These are phyloP conservation scores for Cenchrus fungigraminus DNA, from an alignment of 176 grass and related monocot genomes.

Conservation along the genomic window DNA sequence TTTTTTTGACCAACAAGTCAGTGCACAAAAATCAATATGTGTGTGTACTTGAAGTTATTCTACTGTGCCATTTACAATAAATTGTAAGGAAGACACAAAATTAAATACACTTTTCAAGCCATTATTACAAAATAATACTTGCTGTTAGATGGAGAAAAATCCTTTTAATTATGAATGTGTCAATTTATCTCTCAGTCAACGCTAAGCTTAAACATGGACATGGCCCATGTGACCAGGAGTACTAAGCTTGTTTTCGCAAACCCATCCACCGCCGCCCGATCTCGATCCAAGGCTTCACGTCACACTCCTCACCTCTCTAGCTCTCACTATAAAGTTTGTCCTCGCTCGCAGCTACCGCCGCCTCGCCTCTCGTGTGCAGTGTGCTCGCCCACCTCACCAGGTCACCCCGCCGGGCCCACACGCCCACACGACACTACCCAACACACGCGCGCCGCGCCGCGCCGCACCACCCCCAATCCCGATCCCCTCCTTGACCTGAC, in stretches of 20 bases:
- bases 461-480: neutral
- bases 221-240: no score
- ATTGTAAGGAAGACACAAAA: neutral
- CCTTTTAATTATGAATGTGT: no score
- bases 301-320: neutral
- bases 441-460: neutral
- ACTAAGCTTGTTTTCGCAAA: neutral
- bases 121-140: no score
- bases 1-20: neutral
- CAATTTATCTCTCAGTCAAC: neutral
- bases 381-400: neutral
- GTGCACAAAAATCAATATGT: neutral
- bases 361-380: neutral
- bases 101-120: neutral
- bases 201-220: no score
- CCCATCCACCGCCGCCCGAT: neutral
- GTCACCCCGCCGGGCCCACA: neutral
- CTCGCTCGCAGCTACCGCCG: neutral
- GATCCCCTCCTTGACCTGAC: neutral
- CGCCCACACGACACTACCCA: neutral
- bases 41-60: neutral
- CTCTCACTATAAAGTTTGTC: neutral
- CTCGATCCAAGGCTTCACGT: neutral
- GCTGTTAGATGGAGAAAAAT: neutral
- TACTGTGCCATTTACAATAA: no score